phyloP scores from a whole-genome alignment of 495 filamentous ascomycete genomes.

The Physcia stellaris region DNA sequence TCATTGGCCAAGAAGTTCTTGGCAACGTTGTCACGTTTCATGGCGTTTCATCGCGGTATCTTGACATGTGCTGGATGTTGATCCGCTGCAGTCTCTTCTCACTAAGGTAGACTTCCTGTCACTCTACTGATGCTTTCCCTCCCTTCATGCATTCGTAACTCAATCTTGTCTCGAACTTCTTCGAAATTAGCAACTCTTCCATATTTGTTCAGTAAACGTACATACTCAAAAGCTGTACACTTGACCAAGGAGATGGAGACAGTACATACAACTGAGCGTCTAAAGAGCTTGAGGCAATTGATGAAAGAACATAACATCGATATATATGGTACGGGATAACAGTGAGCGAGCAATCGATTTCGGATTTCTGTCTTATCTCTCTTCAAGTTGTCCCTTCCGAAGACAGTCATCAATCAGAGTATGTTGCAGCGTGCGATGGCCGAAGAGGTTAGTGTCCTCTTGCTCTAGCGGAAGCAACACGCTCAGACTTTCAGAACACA shows the following conservation, averaged over 20 bases:
- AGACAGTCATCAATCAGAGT: conserved; percentile 96
- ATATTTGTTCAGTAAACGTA: too few relatives aligned
- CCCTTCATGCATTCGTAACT: not conserved
- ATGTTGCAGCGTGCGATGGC: conserved; percentile 87
- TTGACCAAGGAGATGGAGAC: conserved; percentile 57
- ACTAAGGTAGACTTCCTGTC: not conserved
- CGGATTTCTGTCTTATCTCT: conserved; percentile 8
- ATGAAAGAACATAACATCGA: conserved; percentile 85
- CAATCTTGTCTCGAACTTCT: not conserved
- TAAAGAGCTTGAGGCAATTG: conserved; percentile 62
- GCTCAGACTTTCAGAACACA: conserved; percentile 45
- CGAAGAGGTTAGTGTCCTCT: conserved; percentile 48
- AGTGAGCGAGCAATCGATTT: not conserved
- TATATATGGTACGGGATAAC: conserved; percentile 66
- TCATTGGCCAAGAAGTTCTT: too few relatives aligned
- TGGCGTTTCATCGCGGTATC: too few relatives aligned
- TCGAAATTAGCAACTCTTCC: too few relatives aligned
- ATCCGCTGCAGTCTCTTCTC: too few relatives aligned
- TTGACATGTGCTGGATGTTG: not conserved
- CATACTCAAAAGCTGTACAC: too few relatives aligned
- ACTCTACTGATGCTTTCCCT: not conserved
- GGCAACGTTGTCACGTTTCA: too few relatives aligned
- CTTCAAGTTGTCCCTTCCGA: conserved; percentile 81
- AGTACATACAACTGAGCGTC: conserved; percentile 67
- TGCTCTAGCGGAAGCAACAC: conserved; percentile 8